A percentile compares a stretch with the other conserved stretches of the same genome.
Conservation (phyloP, 495 filamentous ascomycete species). For the Aspergillus biplanus region DNA sequence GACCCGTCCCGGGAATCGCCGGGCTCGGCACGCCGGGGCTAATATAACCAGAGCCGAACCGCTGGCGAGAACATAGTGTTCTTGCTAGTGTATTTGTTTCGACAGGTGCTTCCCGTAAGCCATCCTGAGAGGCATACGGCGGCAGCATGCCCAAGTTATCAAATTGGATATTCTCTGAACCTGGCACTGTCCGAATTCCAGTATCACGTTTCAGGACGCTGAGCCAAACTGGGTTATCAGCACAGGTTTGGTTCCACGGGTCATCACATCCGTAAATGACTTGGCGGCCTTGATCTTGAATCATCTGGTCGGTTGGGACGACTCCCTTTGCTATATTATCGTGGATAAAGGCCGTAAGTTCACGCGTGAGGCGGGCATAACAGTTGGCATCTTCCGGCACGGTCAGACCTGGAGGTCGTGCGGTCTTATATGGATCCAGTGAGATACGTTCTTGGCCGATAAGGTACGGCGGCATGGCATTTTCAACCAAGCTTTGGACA, state of each 20-base stretch:
- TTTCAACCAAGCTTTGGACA: slow-evolving; percentile 70
- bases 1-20: slow-evolving; percentile 38
- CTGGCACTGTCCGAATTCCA: slow-evolving; percentile 48
- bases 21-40: slow-evolving; percentile 44
- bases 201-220: slow-evolving; percentile 67
- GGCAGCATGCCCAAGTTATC: slow-evolving; percentile 46
- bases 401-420: slow-evolving; percentile 28
- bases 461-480: slow-evolving; percentile 67
- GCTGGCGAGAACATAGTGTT: slow-evolving; percentile 27
- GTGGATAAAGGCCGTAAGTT: slow-evolving; percentile 60
- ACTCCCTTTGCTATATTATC: slow-evolving; percentile 51
- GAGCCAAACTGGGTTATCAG: slow-evolving; percentile 68
- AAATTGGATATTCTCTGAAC: slow-evolving; percentile 41
- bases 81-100: slow-evolving; percentile 38
- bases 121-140: slow-evolving; percentile 41
- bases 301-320: slow-evolving; percentile 60
- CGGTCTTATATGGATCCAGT: slow-evolving; percentile 42
- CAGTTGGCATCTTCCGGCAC: slow-evolving; percentile 47
- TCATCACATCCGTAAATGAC: slow-evolving; percentile 70
- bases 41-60: slow-evolving; percentile 35
- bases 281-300: slow-evolving; percentile 65
- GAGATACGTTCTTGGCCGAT: slow-evolving; percentile 47
- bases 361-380: slow-evolving; percentile 56
- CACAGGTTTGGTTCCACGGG: slow-evolving; percentile 72
- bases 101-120: slow-evolving; percentile 33